These are phyloP conservation scores for Rubia balearica DNA, from an alignment of 305 asterid genomes.

Conservation along the genomic window DNA sequence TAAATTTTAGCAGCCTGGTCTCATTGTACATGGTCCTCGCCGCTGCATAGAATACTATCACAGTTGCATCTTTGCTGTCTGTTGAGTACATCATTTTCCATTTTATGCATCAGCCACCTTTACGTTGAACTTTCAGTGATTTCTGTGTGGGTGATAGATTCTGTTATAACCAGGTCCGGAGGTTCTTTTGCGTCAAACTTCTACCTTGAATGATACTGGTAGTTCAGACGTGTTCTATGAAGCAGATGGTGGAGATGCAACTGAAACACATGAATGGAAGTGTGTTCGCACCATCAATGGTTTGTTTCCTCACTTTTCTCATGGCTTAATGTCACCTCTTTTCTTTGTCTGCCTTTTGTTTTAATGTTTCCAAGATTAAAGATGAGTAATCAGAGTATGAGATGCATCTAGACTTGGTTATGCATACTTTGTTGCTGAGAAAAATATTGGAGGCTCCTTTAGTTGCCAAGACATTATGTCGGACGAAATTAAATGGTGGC, in stretches of 20 bases:
- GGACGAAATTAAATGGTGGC: neutral
- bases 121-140: neutral
- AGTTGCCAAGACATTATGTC: neutral
- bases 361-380: neutral
- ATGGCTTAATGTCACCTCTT: neutral
- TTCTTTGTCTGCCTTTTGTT: neutral
- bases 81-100: neutral
- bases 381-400: neutral
- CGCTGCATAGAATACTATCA: neutral
- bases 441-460: neutral
- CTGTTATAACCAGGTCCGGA: slow-evolving; percentile 61
- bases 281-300: slow-evolving; percentile 87
- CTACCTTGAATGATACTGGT: slow-evolving; percentile 39
- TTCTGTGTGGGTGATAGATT: slow-evolving; percentile 6
- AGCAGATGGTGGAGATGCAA: slow-evolving; percentile 70
- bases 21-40: neutral
- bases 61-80: neutral
- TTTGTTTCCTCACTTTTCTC: slow-evolving; percentile 23
- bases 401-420: neutral
- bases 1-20: neutral
- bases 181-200: slow-evolving; percentile 66
- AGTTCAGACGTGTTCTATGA: slow-evolving; percentile 46
- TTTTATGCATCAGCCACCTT: neutral
- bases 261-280: slow-evolving; percentile 91
- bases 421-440: neutral